Evolutionary conservation across 257 asterid genomes (phyloP).

Genomic region (Nicotiana noctiflora): DNA sequence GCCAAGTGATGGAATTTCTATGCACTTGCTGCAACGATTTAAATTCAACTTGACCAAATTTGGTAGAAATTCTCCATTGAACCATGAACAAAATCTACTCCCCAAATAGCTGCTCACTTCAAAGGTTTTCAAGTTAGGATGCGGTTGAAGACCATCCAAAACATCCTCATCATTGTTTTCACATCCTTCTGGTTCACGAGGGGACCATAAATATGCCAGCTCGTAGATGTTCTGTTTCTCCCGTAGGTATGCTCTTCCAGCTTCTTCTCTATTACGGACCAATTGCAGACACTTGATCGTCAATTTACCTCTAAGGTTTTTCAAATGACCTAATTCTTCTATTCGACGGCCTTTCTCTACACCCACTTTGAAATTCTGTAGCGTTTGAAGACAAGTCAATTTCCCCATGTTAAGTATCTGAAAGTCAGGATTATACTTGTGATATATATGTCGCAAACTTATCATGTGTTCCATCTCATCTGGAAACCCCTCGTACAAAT

Average conservation of each 20-base stretch:
- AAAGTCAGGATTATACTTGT: too few relatives aligned
- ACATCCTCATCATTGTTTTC: not conserved
- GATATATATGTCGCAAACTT: not conserved
- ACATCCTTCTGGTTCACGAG: not conserved
- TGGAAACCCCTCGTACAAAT: not conserved
- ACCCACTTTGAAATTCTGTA: too few relatives aligned
- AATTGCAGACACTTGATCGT: too few relatives aligned
- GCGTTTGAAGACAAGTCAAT: too few relatives aligned
- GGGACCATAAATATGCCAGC: constrained; percentile 4
- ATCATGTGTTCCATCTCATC: constrained; percentile 7
- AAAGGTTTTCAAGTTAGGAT: constrained; percentile 13
- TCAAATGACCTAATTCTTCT: too few relatives aligned
- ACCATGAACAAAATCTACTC: constrained; percentile 14
- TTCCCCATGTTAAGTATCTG: too few relatives aligned
- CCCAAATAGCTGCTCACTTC: not conserved
- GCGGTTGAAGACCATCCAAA: constrained; percentile 20
- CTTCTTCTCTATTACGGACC: too few relatives aligned
- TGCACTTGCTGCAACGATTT: not conserved
- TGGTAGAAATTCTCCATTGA: not conserved
- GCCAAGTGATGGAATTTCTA: constrained; percentile 18
- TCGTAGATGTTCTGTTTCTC: too few relatives aligned
- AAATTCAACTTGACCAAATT: not conserved
- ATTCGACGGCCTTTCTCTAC: too few relatives aligned
- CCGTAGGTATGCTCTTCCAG: too few relatives aligned
- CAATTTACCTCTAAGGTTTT: too few relatives aligned